Evolutionary conservation across 129 eudicot genomes (phyloP), one percentile per base, ranked within the genome.

Genomic region (Chrysanthemum seticuspe): DNA sequence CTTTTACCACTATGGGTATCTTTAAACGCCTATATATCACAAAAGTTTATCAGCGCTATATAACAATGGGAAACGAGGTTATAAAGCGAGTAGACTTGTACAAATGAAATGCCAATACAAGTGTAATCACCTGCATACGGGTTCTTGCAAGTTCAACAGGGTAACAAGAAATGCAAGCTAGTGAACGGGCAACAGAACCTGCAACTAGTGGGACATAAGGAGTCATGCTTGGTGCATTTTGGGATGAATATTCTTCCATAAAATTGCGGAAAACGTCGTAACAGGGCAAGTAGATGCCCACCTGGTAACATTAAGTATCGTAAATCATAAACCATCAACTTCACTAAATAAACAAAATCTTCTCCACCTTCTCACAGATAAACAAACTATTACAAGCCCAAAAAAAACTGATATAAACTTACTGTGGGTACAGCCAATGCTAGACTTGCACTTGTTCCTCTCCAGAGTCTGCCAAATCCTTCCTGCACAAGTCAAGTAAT

Each of bases 141-240:
- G 98, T 90, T 79, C 96, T 86, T 71, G 98, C 96, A 65, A 94
- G 87, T 74, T 93, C 98, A 61, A 93, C 80, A 79, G 98, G 98
- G 64, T 93, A 93, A 78, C 97, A 93, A 78, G 97, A 78, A 50
- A 93, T 69, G 49, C 98, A 93, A 55, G 98, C 98, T 59, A 93
- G 71, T 25, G 88, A 80, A 48, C 98, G 88, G 52, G 98, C 95
- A 74, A 86, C 51, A 15, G 95, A 79, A 34, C 98, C 98, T 71
- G 98, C 95, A 65, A 85, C 86, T 74, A 93, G 67, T n/a, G 98
- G 97, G 80, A 83, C 92, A 81, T 90, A 90, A 56, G 97, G 83
- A 48, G 81, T 84, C 67, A 86, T 15, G 31, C 65, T 79, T 50
- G 91, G 86, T 19, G 82, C 78, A 80, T 82, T 85, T 44, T 74